Percentiles rank a stretch among this genome's conserved stretches.
Conservation (phyloP, 495 filamentous ascomycete genomes). For the Tuber umbilicatum region DNA sequence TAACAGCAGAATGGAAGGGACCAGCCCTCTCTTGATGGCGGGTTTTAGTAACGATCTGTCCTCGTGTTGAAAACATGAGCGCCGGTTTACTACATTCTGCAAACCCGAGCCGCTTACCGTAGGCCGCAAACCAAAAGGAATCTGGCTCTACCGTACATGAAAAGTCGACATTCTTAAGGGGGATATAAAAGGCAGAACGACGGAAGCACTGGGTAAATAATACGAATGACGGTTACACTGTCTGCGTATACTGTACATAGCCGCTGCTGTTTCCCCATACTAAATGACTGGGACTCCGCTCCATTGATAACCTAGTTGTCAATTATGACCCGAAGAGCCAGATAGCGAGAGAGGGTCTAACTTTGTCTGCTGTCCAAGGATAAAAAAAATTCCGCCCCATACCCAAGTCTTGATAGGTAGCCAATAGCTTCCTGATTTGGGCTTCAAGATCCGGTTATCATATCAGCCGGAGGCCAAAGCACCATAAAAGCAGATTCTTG, state of each 20-base stretch:
- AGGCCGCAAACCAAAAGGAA: neutral
- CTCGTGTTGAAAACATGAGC: neutral
- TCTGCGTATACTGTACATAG: conserved; percentile 1
- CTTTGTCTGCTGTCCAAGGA: neutral
- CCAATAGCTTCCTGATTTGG: conserved; percentile 31
- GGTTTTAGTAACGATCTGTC: neutral
- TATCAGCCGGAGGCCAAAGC: conserved; percentile 23
- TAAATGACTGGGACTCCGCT: neutral
- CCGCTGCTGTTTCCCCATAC: conserved; percentile 2
- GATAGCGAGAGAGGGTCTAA: neutral
- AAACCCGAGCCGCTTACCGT: neutral
- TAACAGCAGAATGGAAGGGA: neutral
- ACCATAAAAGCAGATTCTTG: conserved; percentile 17
- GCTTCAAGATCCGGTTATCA: conserved; percentile 17
- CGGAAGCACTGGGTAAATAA: conserved; percentile 5
- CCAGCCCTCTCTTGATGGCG: neutral
- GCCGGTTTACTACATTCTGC: conserved; percentile 1
- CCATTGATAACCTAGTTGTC: neutral
- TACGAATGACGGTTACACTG: neutral
- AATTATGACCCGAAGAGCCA: neutral
- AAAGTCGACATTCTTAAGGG: conserved; percentile 1
- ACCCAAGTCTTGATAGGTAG: conserved; percentile 19
- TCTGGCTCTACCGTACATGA: neutral
- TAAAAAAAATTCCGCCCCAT: neutral
- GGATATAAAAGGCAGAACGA: conserved; percentile 1